Conservation (phyloP, 306 rosid genomes). For the Corylus heterophylla region DNA sequence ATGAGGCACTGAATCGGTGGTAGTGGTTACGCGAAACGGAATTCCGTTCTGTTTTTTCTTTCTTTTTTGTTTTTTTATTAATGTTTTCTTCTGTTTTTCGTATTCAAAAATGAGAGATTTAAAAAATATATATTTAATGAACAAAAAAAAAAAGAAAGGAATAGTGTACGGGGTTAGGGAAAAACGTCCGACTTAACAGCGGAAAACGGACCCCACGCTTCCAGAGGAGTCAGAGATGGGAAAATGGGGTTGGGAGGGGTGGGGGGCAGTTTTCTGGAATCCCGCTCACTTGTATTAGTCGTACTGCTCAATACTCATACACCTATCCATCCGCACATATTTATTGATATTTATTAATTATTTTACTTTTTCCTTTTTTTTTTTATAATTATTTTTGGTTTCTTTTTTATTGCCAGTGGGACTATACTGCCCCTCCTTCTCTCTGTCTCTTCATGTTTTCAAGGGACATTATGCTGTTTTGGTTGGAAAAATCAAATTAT, state of each 20-base stretch:
- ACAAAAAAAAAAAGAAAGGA: background rate
- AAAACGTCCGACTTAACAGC: background rate
- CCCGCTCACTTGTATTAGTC: constrained; percentile 13
- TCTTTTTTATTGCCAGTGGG: too few species aligned
- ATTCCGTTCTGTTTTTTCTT: constrained; percentile 27
- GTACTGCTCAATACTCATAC: too few species aligned
- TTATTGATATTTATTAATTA: too few species aligned
- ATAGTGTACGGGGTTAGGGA: background rate
- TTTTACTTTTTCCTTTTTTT: too few species aligned
- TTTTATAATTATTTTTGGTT: too few species aligned
- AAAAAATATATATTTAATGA: too few species aligned
- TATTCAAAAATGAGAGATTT: background rate
- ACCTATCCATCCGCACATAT: too few species aligned
- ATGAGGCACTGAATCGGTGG: constrained; percentile 34
- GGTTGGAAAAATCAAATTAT: too few species aligned
- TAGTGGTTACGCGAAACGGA: constrained; percentile 49
- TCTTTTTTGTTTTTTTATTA: background rate
- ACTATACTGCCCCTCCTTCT: too few species aligned
- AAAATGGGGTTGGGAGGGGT: background rate
- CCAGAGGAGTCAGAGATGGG: background rate
- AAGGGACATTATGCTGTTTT: too few species aligned
- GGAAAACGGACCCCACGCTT: background rate
- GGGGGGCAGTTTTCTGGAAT: constrained; percentile 27
- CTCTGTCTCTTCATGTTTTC: too few species aligned
- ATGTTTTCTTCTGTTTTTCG: background rate